Evolutionary conservation across 495 filamentous ascomycete species (phyloP), one percentile per base, ranked within the genome.

Genomic region (Parathielavia hyrcaniae): DNA sequence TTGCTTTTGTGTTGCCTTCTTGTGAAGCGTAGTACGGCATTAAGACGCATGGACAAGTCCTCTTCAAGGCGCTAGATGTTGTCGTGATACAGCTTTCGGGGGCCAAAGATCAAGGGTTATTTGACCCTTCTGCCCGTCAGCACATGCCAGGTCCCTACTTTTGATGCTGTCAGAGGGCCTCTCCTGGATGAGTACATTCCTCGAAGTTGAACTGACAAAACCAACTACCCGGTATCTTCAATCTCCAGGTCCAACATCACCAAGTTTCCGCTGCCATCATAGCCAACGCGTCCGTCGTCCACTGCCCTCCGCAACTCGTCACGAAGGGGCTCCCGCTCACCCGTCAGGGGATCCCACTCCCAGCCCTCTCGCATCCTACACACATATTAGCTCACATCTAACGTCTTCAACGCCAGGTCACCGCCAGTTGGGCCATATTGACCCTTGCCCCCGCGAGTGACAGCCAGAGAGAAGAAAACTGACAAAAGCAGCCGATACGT

Each of bases 311-410:
- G 75, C 61, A 81, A 62, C 58, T 81, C 77, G 16, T 78, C 79
- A 40, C 75, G 67, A 5, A 88, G 80, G 46, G 73, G 62, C 49
- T 77, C 77, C 59, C 77, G 78, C 44, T 86, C 75, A 0, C 90
- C 90, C 1, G 87, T 89, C 52, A 75, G 64, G 0, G 81, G 81
- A 73, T 96, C 82, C 90, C 90, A 96, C 13, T 80, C 73, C 79
- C 83, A 89, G 1, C 91, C 92, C 60, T 95, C 87, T 55, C 85
- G 84, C 65, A 70, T 70, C 61, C 56, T 62, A 11, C 4, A 7
- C 43, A 8, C 20, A 50, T n/a, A 32, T 65, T 19, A 56, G 47
- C 30, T 5, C 16, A 13, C 23, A 4, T 14, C 19, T 7, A 22
- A 38, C 14, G 8, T 4, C 16, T 10, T 44, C 26, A 6, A 30